phyloP scores from a whole-genome alignment of 768 basidiomycete species.

The Cystofilobasidium bisporidii region DNA sequence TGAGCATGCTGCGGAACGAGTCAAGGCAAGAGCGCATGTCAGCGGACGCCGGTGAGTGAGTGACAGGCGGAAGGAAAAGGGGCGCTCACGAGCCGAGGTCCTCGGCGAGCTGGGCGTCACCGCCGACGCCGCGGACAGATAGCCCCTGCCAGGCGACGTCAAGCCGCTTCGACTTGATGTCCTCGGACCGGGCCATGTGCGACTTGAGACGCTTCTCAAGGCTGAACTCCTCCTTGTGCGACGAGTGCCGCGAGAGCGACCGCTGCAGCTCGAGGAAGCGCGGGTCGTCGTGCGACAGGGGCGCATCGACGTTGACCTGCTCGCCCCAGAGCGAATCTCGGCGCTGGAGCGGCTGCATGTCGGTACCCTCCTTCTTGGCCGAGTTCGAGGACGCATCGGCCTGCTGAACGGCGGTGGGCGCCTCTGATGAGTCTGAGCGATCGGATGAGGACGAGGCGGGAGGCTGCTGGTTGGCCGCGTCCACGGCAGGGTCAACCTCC shows the following conservation, averaged over 20 bases:
- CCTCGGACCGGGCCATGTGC: conserved; percentile 58
- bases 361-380: neutral
- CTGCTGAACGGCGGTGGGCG: conserved; percentile 1
- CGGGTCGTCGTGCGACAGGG: conserved; percentile 13
- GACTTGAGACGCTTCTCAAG: conserved; percentile 59
- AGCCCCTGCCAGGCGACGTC: conserved; percentile 66
- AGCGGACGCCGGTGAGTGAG: too few relatives aligned
- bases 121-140: conserved; percentile 54
- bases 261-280: conserved; percentile 9
- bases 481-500: neutral
- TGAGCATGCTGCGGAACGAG: conserved; percentile 34
- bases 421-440: too few relatives aligned
- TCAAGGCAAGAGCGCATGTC: too few relatives aligned
- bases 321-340: conserved; percentile 13
- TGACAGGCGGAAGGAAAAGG: neutral
- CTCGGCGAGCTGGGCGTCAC: conserved; percentile 32
- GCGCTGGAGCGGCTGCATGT: neutral
- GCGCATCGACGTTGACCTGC: conserved; percentile 1
- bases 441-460: neutral
- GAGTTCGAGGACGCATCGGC: neutral
- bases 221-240: conserved; percentile 14
- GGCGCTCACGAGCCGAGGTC: conserved; percentile 13
- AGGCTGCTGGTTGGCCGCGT: too few relatives aligned
- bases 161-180: conserved; percentile 65
- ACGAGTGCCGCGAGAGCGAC: conserved; percentile 12